Conservation (phyloP, 495 filamentous ascomycete genomes). For the Jackrogersella minutella region DNA sequence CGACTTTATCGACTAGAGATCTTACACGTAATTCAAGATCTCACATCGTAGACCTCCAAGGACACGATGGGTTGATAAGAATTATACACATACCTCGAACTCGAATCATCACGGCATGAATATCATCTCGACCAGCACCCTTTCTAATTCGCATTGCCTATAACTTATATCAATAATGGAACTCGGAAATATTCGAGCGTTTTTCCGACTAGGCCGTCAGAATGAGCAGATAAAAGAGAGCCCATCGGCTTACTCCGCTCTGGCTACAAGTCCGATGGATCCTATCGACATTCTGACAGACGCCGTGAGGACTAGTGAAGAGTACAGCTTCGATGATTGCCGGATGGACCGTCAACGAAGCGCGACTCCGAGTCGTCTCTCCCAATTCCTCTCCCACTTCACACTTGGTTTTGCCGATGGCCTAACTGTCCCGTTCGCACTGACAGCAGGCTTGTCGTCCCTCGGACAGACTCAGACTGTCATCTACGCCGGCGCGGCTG, state of each 20-base stretch:
- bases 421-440: conserved; percentile 70
- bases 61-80: conserved; percentile 9
- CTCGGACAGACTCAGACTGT: conserved; percentile 69
- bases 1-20: background rate
- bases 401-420: conserved; percentile 68
- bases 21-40: background rate
- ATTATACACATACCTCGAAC: conserved; percentile 4
- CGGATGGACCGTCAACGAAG: background rate
- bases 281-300: background rate
- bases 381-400: conserved; percentile 52
- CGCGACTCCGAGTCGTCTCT: conserved; percentile 14
- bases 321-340: conserved; percentile 1
- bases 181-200: conserved; percentile 4
- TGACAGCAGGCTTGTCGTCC: conserved; percentile 70
- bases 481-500: conserved; percentile 72
- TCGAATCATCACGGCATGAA: background rate
- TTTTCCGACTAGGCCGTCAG: conserved; percentile 7
- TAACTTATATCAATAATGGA: conserved; percentile 20
- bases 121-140: background rate
- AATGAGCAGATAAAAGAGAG: conserved; percentile 7
- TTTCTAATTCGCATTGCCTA: background rate
- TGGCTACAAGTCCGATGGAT: conserved; percentile 15
- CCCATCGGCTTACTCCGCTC: conserved; percentile 24
- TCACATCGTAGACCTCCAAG: background rate
- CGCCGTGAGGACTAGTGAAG: background rate